Percentiles rank a stretch among this genome's conserved stretches.
Conservation (phyloP, 495 filamentous ascomycete genomes). For the Neurospora sp. region DNA sequence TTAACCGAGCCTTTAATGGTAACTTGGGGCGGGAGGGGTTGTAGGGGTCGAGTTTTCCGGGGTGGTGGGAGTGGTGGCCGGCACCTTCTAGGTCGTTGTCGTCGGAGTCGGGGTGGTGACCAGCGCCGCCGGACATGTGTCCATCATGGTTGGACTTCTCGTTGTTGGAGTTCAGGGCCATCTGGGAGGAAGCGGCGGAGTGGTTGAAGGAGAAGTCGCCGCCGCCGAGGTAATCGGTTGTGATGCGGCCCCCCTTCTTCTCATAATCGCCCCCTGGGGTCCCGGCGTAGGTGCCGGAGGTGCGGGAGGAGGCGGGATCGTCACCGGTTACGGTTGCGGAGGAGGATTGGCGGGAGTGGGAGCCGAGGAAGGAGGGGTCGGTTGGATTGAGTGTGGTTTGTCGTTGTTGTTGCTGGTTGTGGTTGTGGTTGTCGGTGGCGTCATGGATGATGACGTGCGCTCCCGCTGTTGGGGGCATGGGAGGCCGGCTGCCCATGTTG, state of each 20-base stretch:
- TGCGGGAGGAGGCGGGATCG: not conserved
- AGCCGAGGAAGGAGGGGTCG: not conserved
- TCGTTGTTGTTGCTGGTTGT: not conserved
- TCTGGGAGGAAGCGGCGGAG: not conserved
- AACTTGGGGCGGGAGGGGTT: constrained; percentile 8
- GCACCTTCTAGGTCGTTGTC: not conserved
- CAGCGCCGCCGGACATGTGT: not conserved
- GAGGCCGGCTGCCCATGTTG: not conserved
- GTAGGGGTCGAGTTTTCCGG: not conserved
- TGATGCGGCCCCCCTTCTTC: not conserved
- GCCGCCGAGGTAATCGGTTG: not conserved
- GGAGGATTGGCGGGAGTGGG: not conserved
- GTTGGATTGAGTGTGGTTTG: not conserved
- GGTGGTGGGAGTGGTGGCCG: not conserved
- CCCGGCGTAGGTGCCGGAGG: not conserved
- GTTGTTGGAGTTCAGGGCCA: not conserved
- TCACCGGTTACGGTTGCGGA: not conserved
- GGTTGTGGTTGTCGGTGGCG: not conserved
- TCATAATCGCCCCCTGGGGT: not conserved
- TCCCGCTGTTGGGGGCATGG: not conserved
- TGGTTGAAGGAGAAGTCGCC: not conserved
- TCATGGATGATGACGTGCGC: not conserved
- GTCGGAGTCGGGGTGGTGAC: not conserved
- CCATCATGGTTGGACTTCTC: not conserved
- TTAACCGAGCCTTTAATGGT: constrained; percentile 31